Evolutionary conservation across 2,329 filamentous ascomycete genomes (phyloP).

Genomic region (Thielaviopsis euricoi): DNA sequence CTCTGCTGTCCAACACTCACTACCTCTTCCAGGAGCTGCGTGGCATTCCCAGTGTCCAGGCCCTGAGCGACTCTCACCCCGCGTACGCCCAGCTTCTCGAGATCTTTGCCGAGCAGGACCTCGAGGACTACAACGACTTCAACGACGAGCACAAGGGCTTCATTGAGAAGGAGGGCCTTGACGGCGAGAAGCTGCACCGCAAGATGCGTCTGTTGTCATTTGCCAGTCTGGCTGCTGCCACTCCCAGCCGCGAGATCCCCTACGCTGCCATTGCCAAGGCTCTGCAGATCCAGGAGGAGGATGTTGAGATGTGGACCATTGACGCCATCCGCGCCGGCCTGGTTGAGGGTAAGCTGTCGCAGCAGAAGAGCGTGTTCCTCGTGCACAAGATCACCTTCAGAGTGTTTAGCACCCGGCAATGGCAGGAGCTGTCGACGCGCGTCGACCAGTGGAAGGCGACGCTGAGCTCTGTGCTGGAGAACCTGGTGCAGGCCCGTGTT

Average conservation of each 20-base stretch:
- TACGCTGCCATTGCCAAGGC: slow-evolving; percentile 74
- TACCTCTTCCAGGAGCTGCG: slow-evolving; percentile 70
- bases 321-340: slow-evolving; percentile 92
- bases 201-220: slow-evolving; percentile 96
- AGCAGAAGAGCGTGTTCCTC: slow-evolving; percentile 82
- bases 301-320: slow-evolving; percentile 97
- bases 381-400: slow-evolving; percentile 94
- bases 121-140: slow-evolving; percentile 94
- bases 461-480: slow-evolving; percentile 59
- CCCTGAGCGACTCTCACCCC: slow-evolving; percentile 68
- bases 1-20: slow-evolving; percentile 35
- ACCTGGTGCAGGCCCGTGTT: slow-evolving; percentile 66
- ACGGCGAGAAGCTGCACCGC: slow-evolving; percentile 61
- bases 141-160: slow-evolving; percentile 79
- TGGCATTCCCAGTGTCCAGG: slow-evolving; percentile 68
- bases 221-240: slow-evolving; percentile 70
- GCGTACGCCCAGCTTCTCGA: slow-evolving; percentile 84
- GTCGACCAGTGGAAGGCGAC: slow-evolving; percentile 84
- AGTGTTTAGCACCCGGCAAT: slow-evolving; percentile 95
- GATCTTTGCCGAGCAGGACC: slow-evolving; percentile 83
- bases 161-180: slow-evolving; percentile 57
- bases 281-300: slow-evolving; percentile 63
- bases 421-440: slow-evolving; percentile 80
- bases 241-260: slow-evolving; percentile 70
- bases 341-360: slow-evolving; percentile 89